Evolutionary conservation across 352 stramenopile species (phyloP).

Genomic region (Pythium biforme): DNA sequence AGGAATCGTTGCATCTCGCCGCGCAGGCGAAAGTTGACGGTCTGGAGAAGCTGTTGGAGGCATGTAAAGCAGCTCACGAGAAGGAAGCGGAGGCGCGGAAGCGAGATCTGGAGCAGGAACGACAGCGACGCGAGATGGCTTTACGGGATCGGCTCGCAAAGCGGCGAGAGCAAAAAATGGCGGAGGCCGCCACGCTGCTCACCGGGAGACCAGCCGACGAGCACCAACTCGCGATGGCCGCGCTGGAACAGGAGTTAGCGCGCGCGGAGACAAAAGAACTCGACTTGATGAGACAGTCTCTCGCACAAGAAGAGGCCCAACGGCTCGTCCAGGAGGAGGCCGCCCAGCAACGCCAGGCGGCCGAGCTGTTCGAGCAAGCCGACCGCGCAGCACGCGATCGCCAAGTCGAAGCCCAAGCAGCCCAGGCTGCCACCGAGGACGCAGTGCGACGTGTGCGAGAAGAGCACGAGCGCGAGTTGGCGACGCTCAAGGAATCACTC

Average conservation of each 20-base stretch:
- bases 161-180: slow-evolving; percentile 3
- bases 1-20: background rate
- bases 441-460: slow-evolving; percentile 54
- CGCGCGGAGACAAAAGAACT: slow-evolving; percentile 4
- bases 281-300: background rate
- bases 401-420: slow-evolving; percentile 9
- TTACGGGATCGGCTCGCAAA: slow-evolving; percentile 18
- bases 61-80: slow-evolving; percentile 4
- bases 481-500: slow-evolving; percentile 41
- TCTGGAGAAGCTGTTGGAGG: slow-evolving; percentile 8
- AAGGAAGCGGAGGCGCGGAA: background rate
- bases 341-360: slow-evolving; percentile 36
- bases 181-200: background rate
- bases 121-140: slow-evolving; percentile 8
- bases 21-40: slow-evolving; percentile 4
- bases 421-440: slow-evolving; percentile 29
- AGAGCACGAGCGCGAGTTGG: slow-evolving; percentile 60
- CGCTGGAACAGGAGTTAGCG: slow-evolving; percentile 1
- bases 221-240: background rate
- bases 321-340: slow-evolving; percentile 11
- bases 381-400: slow-evolving; percentile 4
- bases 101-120: slow-evolving; percentile 6
- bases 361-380: slow-evolving; percentile 27
- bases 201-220: background rate
- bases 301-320: slow-evolving; percentile 8